Conservation (phyloP, 208 protist genomes). For the Wallacemonas sp. region DNA sequence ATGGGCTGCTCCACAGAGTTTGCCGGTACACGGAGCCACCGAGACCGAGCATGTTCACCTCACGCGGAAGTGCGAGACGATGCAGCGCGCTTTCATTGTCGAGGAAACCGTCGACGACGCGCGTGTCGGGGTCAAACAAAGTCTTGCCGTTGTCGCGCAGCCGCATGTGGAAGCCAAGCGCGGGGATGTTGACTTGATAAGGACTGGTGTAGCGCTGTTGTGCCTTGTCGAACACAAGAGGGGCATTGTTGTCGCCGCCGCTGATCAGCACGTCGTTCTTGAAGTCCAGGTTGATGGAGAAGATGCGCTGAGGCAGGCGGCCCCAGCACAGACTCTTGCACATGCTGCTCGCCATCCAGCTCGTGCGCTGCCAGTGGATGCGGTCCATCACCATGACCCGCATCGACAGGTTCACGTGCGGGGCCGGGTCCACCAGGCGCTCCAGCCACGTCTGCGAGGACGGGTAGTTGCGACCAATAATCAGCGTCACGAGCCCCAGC, state of each 20-base stretch:
- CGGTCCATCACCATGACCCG: conserved; percentile 77
- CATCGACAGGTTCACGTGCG: conserved; percentile 74
- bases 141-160: conserved; percentile 66
- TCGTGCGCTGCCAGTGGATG: conserved; percentile 86
- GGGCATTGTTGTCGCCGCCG: conserved; percentile 23
- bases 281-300: conserved; percentile 79
- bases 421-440: conserved; percentile 60
- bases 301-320: conserved; percentile 70
- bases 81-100: conserved; percentile 87
- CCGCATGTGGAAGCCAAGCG: conserved; percentile 51
- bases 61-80: conserved; percentile 64
- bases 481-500: conserved; percentile 81
- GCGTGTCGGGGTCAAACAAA: conserved; percentile 48
- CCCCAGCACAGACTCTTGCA: conserved; percentile 81
- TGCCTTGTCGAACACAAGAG: conserved; percentile 41
- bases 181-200: conserved; percentile 60
- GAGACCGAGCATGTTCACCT: conserved; percentile 86
- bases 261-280: conserved; percentile 57
- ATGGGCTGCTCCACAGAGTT: conserved; percentile 73
- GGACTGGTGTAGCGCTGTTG: conserved; percentile 49
- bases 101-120: conserved; percentile 74
- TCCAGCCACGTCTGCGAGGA: conserved; percentile 54
- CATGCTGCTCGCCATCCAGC: conserved; percentile 71
- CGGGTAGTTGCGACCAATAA: conserved; percentile 72
- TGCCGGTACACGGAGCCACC: conserved; percentile 83